Evolutionary conservation across 176 grass and related monocot species (phyloP).

Genomic region (Zea luxurians): DNA sequence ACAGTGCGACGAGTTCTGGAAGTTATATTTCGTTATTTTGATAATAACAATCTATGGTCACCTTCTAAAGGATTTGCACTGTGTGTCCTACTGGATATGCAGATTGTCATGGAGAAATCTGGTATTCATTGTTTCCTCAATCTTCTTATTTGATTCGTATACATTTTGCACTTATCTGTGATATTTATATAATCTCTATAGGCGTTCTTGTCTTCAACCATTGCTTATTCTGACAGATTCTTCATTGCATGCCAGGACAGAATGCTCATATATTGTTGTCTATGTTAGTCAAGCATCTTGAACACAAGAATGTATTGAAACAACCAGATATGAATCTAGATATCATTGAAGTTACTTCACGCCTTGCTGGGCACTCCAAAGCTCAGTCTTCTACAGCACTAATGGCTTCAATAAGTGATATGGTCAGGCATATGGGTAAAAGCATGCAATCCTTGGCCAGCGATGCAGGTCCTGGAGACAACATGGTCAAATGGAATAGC

Average conservation of each 20-base stretch:
- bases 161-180: slow-evolving; percentile 6
- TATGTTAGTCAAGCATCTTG: slow-evolving; percentile 92
- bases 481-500: slow-evolving; percentile 57
- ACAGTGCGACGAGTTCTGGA: slow-evolving; percentile 88
- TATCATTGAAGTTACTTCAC: slow-evolving; percentile 76
- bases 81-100: slow-evolving; percentile 86
- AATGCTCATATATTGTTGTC: slow-evolving; percentile 80
- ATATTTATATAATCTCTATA: slow-evolving; percentile 23
- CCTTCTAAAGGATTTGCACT: slow-evolving; percentile 74
- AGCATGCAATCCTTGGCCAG: slow-evolving; percentile 57
- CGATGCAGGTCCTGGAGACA: slow-evolving; percentile 37
- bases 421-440: slow-evolving; percentile 84
- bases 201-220: slow-evolving; percentile 30
- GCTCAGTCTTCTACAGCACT: slow-evolving; percentile 73
- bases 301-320: slow-evolving; percentile 76
- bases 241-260: slow-evolving; percentile 69
- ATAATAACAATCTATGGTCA: slow-evolving; percentile 76
- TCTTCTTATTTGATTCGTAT: slow-evolving; percentile 15
- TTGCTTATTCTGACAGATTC: slow-evolving; percentile 36
- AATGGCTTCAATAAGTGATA: slow-evolving; percentile 79
- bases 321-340: slow-evolving; percentile 78
- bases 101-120: slow-evolving; percentile 82
- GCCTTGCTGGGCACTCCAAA: slow-evolving; percentile 73
- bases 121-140: slow-evolving; percentile 49
- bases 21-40: slow-evolving; percentile 95